phyloP scores from a whole-genome alignment of 305 asterid species.

The Fraxinus ornus region DNA sequence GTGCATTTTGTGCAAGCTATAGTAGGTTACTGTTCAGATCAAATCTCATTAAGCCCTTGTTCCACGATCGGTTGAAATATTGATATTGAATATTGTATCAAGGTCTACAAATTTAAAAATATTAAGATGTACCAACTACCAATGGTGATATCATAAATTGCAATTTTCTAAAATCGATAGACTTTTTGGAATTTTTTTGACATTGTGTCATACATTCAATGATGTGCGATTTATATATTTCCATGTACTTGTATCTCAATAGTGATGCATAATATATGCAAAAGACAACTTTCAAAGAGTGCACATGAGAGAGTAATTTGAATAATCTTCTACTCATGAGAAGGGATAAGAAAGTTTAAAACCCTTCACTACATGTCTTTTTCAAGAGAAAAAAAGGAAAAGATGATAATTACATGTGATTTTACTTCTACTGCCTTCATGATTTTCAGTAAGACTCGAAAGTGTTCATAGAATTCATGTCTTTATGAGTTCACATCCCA shows the following conservation, averaged over 20 bases:
- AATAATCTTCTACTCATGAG: neutral
- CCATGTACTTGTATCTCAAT: neutral
- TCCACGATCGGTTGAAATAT: neutral
- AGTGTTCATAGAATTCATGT: neutral
- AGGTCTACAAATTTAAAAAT: neutral
- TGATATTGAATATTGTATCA: neutral
- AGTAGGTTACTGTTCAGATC: neutral
- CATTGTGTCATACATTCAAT: neutral
- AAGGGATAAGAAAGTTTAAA: neutral
- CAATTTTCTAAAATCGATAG: neutral
- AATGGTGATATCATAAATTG: neutral
- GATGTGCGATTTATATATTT: neutral
- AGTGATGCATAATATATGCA: neutral
- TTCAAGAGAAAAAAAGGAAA: neutral
- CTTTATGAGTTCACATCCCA: neutral
- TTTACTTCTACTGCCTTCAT: neutral
- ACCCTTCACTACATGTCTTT: no score
- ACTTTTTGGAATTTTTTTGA: neutral
- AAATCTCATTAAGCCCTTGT: neutral
- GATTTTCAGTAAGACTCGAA: neutral
- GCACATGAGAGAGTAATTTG: neutral
- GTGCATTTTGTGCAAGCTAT: neutral
- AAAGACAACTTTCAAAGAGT: neutral
- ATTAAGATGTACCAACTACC: neutral
- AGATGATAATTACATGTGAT: neutral